These are phyloP conservation scores for Dictyostelium firmibasis DNA, from an alignment of 78 protist genomes.

Conservation along the genomic window DNA sequence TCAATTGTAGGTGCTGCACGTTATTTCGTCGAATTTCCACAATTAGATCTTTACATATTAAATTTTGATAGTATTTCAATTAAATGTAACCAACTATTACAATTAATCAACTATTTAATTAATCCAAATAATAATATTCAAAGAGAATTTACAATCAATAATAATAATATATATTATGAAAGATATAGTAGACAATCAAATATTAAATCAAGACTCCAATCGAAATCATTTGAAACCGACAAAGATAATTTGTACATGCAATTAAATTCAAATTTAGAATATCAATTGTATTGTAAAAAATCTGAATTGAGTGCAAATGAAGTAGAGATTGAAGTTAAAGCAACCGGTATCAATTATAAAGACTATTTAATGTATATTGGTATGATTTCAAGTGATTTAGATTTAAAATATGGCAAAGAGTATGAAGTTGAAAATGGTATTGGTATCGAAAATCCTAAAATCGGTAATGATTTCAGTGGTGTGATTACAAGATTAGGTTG, in stretches of 20 bases:
- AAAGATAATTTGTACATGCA: background rate
- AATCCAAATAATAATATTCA: background rate
- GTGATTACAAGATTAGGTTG: background rate
- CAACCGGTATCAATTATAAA: slow-evolving; percentile 18
- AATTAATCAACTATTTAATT: background rate
- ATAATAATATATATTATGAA: background rate
- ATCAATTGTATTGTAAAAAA: background rate
- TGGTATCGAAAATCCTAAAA: background rate
- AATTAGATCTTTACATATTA: background rate
- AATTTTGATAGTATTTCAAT: background rate
- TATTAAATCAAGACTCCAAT: background rate
- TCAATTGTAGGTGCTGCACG: background rate
- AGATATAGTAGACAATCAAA: background rate
- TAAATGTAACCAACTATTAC: background rate
- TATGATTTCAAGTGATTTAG: background rate
- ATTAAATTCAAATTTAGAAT: background rate
- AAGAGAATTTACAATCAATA: background rate
- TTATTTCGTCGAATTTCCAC: background rate
- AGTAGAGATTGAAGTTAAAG: slow-evolving; percentile 18
- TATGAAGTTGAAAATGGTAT: background rate
- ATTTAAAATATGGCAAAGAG: background rate
- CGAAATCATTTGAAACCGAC: background rate
- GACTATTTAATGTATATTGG: slow-evolving; percentile 23
- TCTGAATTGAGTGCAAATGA: background rate
- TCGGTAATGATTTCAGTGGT: background rate